phyloP scores from a whole-genome alignment of 2,329 filamentous ascomycete species.

The Aspergillaceae sp. region DNA sequence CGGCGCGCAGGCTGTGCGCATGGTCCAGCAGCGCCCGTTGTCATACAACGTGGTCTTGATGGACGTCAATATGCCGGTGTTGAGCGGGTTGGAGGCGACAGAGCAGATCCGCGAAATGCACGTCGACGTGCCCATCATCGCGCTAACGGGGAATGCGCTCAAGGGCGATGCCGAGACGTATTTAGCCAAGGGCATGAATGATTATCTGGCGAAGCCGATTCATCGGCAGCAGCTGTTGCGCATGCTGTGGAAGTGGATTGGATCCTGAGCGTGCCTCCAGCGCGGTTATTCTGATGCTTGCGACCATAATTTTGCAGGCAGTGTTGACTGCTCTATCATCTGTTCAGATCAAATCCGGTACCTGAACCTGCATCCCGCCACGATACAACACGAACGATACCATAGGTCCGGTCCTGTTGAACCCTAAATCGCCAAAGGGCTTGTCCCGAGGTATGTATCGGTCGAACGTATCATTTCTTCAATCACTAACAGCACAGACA shows the following conservation, averaged over 20 bases:
- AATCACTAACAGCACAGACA: too few species aligned
- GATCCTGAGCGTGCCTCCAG: slow-evolving; percentile 8
- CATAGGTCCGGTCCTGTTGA: too few species aligned
- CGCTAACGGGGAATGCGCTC: slow-evolving; percentile 49
- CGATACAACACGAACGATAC: too few species aligned
- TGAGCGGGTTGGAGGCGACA: slow-evolving; percentile 40
- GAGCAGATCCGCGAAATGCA: slow-evolving; percentile 33
- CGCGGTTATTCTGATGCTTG: neutral
- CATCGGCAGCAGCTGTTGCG: slow-evolving; percentile 41
- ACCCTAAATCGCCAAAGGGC: too few species aligned
- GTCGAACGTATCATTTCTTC: too few species aligned
- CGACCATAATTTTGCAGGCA: too few species aligned
- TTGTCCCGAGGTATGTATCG: too few species aligned
- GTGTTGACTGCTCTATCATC: too few species aligned
- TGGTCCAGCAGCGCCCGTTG: slow-evolving; percentile 34
- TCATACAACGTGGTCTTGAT: slow-evolving; percentile 40
- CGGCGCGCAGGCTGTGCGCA: slow-evolving; percentile 36
- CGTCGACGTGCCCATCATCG: slow-evolving; percentile 42
- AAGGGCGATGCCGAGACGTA: slow-evolving; percentile 49
- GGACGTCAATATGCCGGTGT: slow-evolving; percentile 42
- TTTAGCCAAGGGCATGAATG: slow-evolving; percentile 47
- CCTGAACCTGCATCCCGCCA: too few species aligned
- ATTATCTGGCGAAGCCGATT: slow-evolving; percentile 49
- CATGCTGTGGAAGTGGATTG: slow-evolving; percentile 34
- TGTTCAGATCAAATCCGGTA: too few species aligned